These are phyloP conservation scores for Castanospermum australe DNA, from an alignment of 306 rosid species.

Conservation along the genomic window DNA sequence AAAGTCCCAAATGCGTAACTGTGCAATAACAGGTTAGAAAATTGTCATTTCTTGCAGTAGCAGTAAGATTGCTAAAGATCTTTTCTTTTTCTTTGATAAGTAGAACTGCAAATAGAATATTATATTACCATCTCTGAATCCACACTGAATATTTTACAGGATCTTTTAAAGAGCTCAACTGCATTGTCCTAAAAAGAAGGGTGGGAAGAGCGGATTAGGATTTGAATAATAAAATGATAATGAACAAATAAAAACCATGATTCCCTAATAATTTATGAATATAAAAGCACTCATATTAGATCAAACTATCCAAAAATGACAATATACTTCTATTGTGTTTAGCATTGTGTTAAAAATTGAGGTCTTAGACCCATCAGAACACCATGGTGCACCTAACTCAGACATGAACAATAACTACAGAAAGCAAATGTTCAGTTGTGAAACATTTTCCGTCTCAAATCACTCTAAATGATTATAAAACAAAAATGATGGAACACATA, in stretches of 20 bases:
- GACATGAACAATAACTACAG: background rate
- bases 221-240: constrained; percentile 2
- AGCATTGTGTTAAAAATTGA: constrained; percentile 13
- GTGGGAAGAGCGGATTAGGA: constrained; percentile 18
- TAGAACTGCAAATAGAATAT: constrained; percentile 19
- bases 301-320: constrained; percentile 4
- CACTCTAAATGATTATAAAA: background rate
- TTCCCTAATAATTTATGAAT: background rate
- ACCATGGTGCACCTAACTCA: constrained; percentile 6
- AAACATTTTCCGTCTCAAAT: background rate
- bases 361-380: constrained; percentile 11
- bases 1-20: constrained; percentile 93
- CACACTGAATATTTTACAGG: constrained; percentile 84
- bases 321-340: constrained; percentile 6
- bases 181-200: constrained; percentile 69
- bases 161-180: constrained; percentile 76
- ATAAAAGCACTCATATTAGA: background rate
- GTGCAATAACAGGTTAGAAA: constrained; percentile 42
- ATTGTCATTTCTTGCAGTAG: constrained; percentile 28
- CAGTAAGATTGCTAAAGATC: no score
- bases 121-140: constrained; percentile 84
- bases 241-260: constrained; percentile 2
- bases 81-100: no score
- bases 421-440: background rate
- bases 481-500: constrained; percentile 8